Percentiles rank a stretch among this genome's conserved stretches.
phyloP scores from a whole-genome alignment of 2,329 filamentous ascomycete species.

The Phialemoniopsis sp. region DNA sequence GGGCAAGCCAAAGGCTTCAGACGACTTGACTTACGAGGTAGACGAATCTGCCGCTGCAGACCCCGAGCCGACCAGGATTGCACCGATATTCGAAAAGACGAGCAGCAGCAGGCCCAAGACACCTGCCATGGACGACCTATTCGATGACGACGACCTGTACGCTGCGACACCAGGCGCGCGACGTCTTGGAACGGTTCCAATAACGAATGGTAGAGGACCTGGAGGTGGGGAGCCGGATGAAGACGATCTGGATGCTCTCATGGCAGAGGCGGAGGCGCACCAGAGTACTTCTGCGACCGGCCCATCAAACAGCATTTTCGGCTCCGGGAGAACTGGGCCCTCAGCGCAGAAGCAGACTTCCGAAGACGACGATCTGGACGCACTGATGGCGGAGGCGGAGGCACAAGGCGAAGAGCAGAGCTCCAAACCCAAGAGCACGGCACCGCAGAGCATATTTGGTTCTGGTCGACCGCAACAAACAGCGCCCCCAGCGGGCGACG shows the following conservation, averaged over 20 bases:
- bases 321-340: too few species aligned
- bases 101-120: constrained; percentile 21
- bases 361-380: constrained; percentile 46
- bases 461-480: constrained; percentile 6
- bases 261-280: constrained; percentile 40
- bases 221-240: constrained; percentile 31
- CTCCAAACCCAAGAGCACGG: not conserved
- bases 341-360: constrained; percentile 4
- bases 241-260: constrained; percentile 45
- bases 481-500: constrained; percentile 11
- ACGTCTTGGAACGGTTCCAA: constrained; percentile 7
- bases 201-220: constrained; percentile 1
- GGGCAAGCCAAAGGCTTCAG: constrained; percentile 45
- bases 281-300: too few species aligned
- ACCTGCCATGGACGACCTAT: constrained; percentile 29
- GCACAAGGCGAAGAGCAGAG: not conserved
- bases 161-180: constrained; percentile 39
- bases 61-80: constrained; percentile 25
- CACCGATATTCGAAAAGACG: constrained; percentile 30
- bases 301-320: not conserved
- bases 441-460: constrained; percentile 12
- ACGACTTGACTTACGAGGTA: constrained; percentile 17
- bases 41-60: constrained; percentile 23
- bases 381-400: constrained; percentile 47
- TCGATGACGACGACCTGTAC: constrained; percentile 51